These are phyloP conservation scores for Nicotiana rustica DNA, from an alignment of 305 asterid species.

Conservation along the genomic window DNA sequence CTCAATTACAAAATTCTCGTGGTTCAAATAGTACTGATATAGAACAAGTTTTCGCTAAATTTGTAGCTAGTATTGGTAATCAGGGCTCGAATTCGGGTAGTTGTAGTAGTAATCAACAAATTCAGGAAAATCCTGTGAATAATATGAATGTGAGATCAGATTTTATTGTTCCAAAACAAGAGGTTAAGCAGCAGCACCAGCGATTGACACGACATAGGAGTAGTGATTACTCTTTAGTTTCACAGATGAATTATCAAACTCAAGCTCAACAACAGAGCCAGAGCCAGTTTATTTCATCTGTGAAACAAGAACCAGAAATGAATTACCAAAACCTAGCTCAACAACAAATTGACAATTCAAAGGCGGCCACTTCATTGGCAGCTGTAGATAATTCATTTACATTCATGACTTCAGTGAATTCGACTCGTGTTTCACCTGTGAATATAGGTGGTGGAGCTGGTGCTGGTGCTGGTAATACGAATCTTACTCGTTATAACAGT, in stretches of 20 bases:
- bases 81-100: slow-evolving; percentile 36
- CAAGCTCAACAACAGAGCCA: slow-evolving; percentile 28
- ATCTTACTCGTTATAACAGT: slow-evolving; percentile 80
- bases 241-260: slow-evolving; percentile 47
- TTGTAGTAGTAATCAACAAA: not conserved
- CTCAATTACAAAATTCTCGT: slow-evolving; percentile 42
- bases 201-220: slow-evolving; percentile 45
- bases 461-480: slow-evolving; percentile 42
- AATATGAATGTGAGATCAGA: slow-evolving; percentile 31
- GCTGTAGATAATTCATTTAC: slow-evolving; percentile 40
- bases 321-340: slow-evolving; percentile 38
- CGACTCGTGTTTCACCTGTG: slow-evolving; percentile 40
- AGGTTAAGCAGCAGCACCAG: slow-evolving; percentile 38
- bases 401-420: slow-evolving; percentile 41
- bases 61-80: slow-evolving; percentile 43
- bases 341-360: slow-evolving; percentile 36
- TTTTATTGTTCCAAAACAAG: slow-evolving; percentile 39
- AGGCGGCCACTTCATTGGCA: not conserved
- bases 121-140: slow-evolving; percentile 39
- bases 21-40: slow-evolving; percentile 37
- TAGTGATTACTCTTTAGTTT: slow-evolving; percentile 45
- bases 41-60: slow-evolving; percentile 37
- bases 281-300: slow-evolving; percentile 4
- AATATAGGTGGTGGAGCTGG: slow-evolving; percentile 36
- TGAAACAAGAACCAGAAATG: slow-evolving; percentile 35